These are phyloP conservation scores for Tilletia caries DNA, from an alignment of 1,284 basidiomycete species.

Conservation along the genomic window DNA sequence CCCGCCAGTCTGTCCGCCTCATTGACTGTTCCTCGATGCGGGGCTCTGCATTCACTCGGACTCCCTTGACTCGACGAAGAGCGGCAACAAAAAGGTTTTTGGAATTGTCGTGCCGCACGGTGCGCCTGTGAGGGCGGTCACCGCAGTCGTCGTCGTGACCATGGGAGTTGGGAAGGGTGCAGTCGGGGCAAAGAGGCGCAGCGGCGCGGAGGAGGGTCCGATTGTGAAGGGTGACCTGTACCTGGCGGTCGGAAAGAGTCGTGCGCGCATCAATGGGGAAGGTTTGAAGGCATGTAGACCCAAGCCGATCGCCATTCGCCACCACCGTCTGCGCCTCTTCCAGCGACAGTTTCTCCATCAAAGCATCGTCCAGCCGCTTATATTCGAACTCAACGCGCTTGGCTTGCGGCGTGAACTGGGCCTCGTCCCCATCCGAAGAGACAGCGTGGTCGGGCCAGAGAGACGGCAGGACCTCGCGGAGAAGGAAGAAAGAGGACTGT, in stretches of 20 bases:
- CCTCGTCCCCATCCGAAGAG: neutral
- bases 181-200: neutral
- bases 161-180: neutral
- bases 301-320: neutral
- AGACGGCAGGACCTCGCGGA: neutral
- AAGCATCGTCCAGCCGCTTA: neutral
- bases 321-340: neutral
- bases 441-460: neutral
- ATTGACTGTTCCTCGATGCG: neutral
- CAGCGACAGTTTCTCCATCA: neutral
- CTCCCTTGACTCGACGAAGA: neutral
- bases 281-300: neutral
- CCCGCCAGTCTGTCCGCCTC: neutral
- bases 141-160: constrained; percentile 7
- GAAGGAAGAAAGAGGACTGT: neutral
- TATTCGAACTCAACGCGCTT: neutral
- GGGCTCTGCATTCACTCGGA: neutral
- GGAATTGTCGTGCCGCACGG: neutral
- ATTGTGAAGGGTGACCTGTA: neutral
- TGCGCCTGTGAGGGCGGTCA: constrained; percentile 7
- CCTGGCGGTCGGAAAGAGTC: neutral
- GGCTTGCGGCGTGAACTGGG: neutral
- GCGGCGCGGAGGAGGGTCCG: neutral
- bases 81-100: constrained; percentile 2
- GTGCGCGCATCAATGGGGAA: neutral